Evolutionary conservation across 1,139 yeast species (phyloP), one percentile per base, ranked within the genome.

Genomic region (Debaryomycetaceae sp.): DNA sequence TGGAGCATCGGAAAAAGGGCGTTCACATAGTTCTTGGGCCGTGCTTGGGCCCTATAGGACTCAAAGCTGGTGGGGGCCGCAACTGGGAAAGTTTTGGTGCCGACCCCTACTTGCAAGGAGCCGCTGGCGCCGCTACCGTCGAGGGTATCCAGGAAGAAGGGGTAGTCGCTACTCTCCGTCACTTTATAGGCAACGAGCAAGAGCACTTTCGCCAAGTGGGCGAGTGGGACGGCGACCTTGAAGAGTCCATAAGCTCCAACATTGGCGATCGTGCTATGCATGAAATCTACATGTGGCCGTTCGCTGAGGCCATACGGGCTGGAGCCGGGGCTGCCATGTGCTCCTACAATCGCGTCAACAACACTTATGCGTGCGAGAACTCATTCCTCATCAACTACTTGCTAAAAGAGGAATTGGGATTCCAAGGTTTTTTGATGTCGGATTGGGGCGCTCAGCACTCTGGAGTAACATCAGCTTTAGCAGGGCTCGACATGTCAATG

Each of bases 401-500:
- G 16, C 53, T 76, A 37, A 75, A 75, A 45, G 75, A 68, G 31
- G 80, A 76, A 49, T 51, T 74, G 34, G 80, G 78, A 1, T 76
- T 75, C 42, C 78, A 75, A 47, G 83, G 82, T 0, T 74, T 73
- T 46, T 76, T 76, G 5, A 65, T 74, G 32, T 65, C 77, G 20
- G 82, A 75, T 43, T 74, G 81, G 80, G 74, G 73, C 16, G 81
- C 77, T 4, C 73, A 68, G 35, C 74, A 68, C 37, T 49, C 69
- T 13, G 81, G 81, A 6, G 71, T 73, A 4, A 60, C 62, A 31
- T 62, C 77, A 1, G 74, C 72, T 1, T 49, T 71, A 18, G 66
- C 79, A 2, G 83, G 83, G 2, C 51, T 73, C 25, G 82, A 76
- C 49, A 72, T 76, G 78, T 58, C 68, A 4, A 74, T 76, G 81